phyloP scores from a whole-genome alignment of 768 basidiomycete species.

The Coprinopsis strossmayeri region DNA sequence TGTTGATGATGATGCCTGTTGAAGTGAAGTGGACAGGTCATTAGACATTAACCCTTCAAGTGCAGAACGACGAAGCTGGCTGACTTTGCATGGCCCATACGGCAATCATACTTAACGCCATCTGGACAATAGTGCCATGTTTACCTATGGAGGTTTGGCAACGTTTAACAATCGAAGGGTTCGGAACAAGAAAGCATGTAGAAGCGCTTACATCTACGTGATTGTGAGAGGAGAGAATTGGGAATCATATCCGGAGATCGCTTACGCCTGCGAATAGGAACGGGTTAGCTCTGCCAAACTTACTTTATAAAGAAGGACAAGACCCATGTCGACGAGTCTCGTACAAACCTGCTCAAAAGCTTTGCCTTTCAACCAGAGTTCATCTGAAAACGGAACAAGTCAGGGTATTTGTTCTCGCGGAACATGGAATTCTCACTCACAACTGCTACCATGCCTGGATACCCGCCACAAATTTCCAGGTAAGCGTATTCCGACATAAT shows the following conservation, averaged over 20 bases:
- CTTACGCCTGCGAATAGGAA: neutral
- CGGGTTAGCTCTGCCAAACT: neutral
- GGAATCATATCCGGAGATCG: neutral
- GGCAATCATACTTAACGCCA: neutral
- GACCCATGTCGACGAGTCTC: neutral
- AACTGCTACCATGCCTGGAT: neutral
- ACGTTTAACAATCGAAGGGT: neutral
- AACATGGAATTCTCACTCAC: neutral
- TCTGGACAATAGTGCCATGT: neutral
- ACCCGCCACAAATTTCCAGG: neutral
- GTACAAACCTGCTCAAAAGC: neutral
- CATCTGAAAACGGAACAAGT: neutral
- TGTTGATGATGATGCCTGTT: conserved; percentile 4
- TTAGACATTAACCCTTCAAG: neutral
- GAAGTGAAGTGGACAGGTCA: neutral
- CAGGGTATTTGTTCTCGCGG: neutral
- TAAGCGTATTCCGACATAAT: neutral
- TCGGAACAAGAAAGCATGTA: neutral
- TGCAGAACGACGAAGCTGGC: neutral
- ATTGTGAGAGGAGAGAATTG: neutral
- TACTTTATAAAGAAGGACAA: neutral
- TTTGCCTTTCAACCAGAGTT: neutral
- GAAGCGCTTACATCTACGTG: neutral
- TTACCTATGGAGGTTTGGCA: neutral
- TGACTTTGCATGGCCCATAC: neutral